Evolutionary conservation across 768 basidiomycete species (phyloP).

Genomic region (Clitopilus hobsonii): DNA sequence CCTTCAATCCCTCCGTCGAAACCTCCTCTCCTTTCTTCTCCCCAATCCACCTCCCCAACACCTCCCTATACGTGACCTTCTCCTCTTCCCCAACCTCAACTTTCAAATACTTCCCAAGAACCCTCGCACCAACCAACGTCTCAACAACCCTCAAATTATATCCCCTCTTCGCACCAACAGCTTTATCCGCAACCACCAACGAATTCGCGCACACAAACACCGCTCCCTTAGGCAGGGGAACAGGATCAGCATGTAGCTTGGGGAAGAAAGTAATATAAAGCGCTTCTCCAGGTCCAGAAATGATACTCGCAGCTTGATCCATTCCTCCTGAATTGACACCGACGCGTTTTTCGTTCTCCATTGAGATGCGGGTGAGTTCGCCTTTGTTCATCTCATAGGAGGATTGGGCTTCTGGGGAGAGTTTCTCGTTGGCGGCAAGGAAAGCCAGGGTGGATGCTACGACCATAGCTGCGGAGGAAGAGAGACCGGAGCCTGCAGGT

Average conservation of each 20-base stretch:
- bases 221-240: conserved; percentile 52
- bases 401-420: conserved; percentile 12
- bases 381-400: conserved; percentile 49
- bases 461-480: conserved; percentile 87
- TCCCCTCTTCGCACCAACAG: conserved; percentile 64
- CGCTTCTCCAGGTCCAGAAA: conserved; percentile 65
- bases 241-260: conserved; percentile 56
- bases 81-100: conserved; percentile 37
- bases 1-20: conserved; percentile 38
- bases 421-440: conserved; percentile 68
- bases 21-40: conserved; percentile 31
- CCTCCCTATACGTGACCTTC: conserved; percentile 62
- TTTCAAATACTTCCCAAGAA: conserved; percentile 60
- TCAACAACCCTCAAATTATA: conserved; percentile 95
- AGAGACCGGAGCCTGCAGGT: conserved; percentile 83
- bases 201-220: conserved; percentile 82
- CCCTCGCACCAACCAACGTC: conserved; percentile 72
- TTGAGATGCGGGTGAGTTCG: conserved; percentile 70
- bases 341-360: conserved; percentile 83
- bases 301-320: conserved; percentile 89
- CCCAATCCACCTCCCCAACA: conserved; percentile 52
- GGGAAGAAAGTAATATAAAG: conserved; percentile 85
- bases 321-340: conserved; percentile 55
- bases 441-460: conserved; percentile 83
- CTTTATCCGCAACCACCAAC: conserved; percentile 78